A percentile compares a stretch with the other conserved stretches of the same genome.
Conservation (phyloP, 225 moss, liverwort and hornwort species). For the Straminergon stramineum region DNA sequence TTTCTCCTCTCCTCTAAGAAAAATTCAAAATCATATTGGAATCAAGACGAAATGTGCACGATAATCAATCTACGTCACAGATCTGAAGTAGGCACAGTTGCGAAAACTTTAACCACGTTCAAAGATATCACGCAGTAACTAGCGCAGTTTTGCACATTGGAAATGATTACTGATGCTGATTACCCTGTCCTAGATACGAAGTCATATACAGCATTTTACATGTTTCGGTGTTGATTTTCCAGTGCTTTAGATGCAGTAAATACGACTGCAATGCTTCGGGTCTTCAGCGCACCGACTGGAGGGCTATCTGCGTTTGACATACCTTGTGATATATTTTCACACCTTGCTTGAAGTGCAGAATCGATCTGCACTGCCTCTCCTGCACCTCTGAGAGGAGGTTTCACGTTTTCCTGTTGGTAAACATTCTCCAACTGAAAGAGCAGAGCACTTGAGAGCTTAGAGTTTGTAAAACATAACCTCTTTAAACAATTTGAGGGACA, state of each 20-base stretch:
- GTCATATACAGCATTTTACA: constrained; percentile 22
- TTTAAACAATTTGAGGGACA: background rate
- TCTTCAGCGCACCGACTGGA: constrained; percentile 23
- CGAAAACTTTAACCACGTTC: background rate
- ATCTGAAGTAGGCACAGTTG: background rate
- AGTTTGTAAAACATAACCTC: background rate
- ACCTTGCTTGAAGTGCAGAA: constrained; percentile 25
- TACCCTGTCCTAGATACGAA: background rate
- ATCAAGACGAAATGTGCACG: background rate
- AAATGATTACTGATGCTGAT: background rate
- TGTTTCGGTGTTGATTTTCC: constrained; percentile 22
- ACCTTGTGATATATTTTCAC: constrained; percentile 24
- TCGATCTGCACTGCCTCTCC: constrained; percentile 9
- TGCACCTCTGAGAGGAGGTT: background rate
- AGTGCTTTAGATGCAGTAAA: constrained; percentile 20
- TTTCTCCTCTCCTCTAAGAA: background rate
- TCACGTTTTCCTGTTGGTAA: constrained; percentile 28
- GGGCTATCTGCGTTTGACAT: constrained; percentile 3
- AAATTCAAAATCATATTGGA: background rate
- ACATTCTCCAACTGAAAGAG: constrained; percentile 18
- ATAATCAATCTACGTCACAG: background rate
- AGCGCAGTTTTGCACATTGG: background rate
- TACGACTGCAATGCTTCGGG: constrained; percentile 8
- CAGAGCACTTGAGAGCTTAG: background rate
- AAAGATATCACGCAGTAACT: background rate